A percentile compares a stretch with the other conserved stretches of the same genome.
These are phyloP conservation scores for Ophiorrhiza pumila DNA, from an alignment of 257 asterid genomes.

Conservation along the genomic window DNA sequence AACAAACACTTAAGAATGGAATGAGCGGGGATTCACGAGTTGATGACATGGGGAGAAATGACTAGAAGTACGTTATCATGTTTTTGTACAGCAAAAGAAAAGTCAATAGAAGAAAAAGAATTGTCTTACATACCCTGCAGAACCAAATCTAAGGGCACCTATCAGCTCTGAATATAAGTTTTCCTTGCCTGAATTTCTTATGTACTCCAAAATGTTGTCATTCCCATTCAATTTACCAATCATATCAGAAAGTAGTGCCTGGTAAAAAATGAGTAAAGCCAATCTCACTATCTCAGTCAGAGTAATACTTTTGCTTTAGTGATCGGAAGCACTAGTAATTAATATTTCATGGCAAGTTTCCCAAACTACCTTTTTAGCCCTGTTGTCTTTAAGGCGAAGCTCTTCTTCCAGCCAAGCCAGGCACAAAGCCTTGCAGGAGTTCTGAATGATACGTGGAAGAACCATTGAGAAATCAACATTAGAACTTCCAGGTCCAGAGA, in stretches of 20 bases:
- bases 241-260: slow-evolving; percentile 61
- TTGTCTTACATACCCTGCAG: slow-evolving; percentile 53
- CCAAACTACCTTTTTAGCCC: slow-evolving; percentile 58
- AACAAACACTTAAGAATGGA: not conserved
- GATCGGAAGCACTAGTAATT: not conserved
- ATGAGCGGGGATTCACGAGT: not conserved
- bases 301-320: not conserved
- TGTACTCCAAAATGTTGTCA: slow-evolving; percentile 53
- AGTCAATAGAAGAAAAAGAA: not conserved
- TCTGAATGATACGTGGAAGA: slow-evolving; percentile 52
- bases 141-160: slow-evolving; percentile 67
- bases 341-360: slow-evolving; percentile 6
- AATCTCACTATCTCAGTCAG: not conserved
- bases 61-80: not conserved
- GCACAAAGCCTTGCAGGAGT: slow-evolving; percentile 70
- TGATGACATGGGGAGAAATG: not conserved
- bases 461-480: slow-evolving; percentile 34
- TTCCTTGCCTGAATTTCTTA: slow-evolving; percentile 90
- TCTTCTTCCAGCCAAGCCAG: slow-evolving; percentile 91
- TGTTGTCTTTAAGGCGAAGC: slow-evolving; percentile 43
- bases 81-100: not conserved
- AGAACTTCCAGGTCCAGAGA: slow-evolving; percentile 44
- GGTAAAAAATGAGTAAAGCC: slow-evolving; percentile 24
- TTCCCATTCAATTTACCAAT: slow-evolving; percentile 53
- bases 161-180: slow-evolving; percentile 71